Percentiles rank a stretch among this genome's conserved stretches.
Evolutionary conservation across 2,329 filamentous ascomycete species (phyloP).

Genomic region (Xylariaceae sp.): DNA sequence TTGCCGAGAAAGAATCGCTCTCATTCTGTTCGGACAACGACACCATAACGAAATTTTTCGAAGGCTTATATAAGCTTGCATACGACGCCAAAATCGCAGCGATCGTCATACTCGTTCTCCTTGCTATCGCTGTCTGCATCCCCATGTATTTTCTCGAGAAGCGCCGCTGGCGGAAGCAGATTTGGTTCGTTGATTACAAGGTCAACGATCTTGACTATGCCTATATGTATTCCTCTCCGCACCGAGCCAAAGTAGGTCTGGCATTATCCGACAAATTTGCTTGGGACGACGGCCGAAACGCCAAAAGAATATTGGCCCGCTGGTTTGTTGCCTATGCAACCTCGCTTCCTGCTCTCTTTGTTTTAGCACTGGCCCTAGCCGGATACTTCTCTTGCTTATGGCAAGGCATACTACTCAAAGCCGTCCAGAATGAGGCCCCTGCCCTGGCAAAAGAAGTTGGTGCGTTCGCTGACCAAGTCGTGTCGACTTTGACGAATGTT

Average conservation of each 20-base stretch:
- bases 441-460: constrained; percentile 70
- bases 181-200: constrained; percentile 62
- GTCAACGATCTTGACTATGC: constrained; percentile 83
- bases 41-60: constrained; percentile 79
- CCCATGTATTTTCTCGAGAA: constrained; percentile 81
- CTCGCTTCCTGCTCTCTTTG: constrained; percentile 77
- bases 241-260: constrained; percentile 69
- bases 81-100: constrained; percentile 68
- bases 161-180: constrained; percentile 69
- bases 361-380: constrained; percentile 76
- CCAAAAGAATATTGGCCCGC: constrained; percentile 64
- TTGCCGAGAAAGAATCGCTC: constrained; percentile 77
- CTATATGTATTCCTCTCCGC: constrained; percentile 80
- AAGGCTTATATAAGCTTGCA: constrained; percentile 63
- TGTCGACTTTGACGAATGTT: constrained; percentile 65
- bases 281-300: constrained; percentile 30
- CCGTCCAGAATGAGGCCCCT: constrained; percentile 72
- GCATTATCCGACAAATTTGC: constrained; percentile 64
- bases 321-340: constrained; percentile 90
- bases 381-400: constrained; percentile 79
- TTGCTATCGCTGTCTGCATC: constrained; percentile 68
- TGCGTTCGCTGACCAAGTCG: constrained; percentile 74
- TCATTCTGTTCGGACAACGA: constrained; percentile 87
- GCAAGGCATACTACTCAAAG: constrained; percentile 72
- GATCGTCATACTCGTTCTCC: constrained; percentile 66